These are phyloP conservation scores for Entophlyctis luteolus DNA, from an alignment of 192 early-diverging fungal genomes.

Conservation along the genomic window DNA sequence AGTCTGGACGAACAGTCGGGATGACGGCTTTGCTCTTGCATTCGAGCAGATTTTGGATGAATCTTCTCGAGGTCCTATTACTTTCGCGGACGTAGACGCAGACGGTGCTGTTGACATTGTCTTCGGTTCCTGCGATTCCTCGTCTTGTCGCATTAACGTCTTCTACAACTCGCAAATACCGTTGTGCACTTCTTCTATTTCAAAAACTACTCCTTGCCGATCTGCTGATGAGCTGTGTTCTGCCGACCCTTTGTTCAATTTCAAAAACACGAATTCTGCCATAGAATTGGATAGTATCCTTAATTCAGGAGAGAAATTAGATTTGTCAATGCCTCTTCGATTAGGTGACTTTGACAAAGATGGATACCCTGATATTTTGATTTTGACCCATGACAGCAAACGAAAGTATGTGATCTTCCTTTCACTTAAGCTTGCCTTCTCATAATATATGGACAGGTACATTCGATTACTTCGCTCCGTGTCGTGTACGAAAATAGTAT, in stretches of 20 bases:
- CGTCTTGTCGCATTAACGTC: constrained; percentile 64
- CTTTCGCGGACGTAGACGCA: constrained; percentile 91
- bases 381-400: constrained; percentile 47
- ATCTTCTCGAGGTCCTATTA: constrained; percentile 63
- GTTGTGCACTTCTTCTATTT: constrained; percentile 50
- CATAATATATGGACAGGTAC: constrained; percentile 29
- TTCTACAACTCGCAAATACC: constrained; percentile 80
- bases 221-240: constrained; percentile 66
- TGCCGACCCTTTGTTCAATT: constrained; percentile 65
- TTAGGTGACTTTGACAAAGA: constrained; percentile 78
- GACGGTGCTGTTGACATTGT: constrained; percentile 85
- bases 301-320: neutral
- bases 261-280: constrained; percentile 48
- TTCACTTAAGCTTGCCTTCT: neutral
- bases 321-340: constrained; percentile 26
- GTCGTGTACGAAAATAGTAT: constrained; percentile 50
- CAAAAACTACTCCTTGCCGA: constrained; percentile 49
- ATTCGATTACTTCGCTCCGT: constrained; percentile 68
- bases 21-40: constrained; percentile 23
- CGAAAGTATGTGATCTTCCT: constrained; percentile 25
- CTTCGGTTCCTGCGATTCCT: constrained; percentile 58
- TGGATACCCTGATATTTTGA: constrained; percentile 85
- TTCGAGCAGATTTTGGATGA: constrained; percentile 57
- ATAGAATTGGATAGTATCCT: neutral
- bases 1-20: constrained; percentile 22